Base-by-base conservation (phyloP, 441 rosid genomes). In the Erodium texanum region DNA sequence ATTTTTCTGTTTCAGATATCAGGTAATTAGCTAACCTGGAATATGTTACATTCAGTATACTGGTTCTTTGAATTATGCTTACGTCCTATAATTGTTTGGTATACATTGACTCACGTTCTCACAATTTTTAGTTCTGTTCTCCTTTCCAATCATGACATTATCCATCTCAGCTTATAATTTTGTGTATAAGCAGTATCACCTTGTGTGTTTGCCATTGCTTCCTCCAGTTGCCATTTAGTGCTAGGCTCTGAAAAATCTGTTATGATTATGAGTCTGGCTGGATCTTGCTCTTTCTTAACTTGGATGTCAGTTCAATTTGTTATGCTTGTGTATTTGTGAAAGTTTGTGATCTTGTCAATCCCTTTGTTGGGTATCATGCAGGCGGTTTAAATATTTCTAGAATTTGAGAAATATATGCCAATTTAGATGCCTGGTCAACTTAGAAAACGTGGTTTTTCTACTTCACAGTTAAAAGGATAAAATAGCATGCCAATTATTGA, bases 1-100 rank as follows among this genome's bases (percentile, higher is more conserved):
- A 89, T 81, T 83, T 94, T 74, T 82, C 88, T 70, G 93, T 94
- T 67, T 89, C 98, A 14, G 94, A 94, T 74, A 87, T 92, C 84
- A 89, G 93, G 99, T 89, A 54, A 54, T 54, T 18, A 0, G 23
- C 10, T 7, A 16, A 20, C 22, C 61, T 9, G 5, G 23, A 18
- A 16, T 54, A 5, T 18, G 24, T 54, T 54, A 18, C 18, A 54
- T 54, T 54, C 24, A 54, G 11, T 18, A 54, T 16, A 16, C 15
- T 18, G 61, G 61, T 54, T 19, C 23, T 67, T 59, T 58, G 8
- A 41, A 63, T 45, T 15, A 66, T 58, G 67, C 20, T 70, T 54
- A 19, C n/a, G n/a, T n/a, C 29, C 29, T 54, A 54, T 18, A 54
- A 23, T 54, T 54, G 16, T 20, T 54, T 11, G 5, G 61, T 54